Evolutionary conservation across 2,329 filamentous ascomycete species (phyloP).

Genomic region (Xenosphaeropsis pyriputrescens): DNA sequence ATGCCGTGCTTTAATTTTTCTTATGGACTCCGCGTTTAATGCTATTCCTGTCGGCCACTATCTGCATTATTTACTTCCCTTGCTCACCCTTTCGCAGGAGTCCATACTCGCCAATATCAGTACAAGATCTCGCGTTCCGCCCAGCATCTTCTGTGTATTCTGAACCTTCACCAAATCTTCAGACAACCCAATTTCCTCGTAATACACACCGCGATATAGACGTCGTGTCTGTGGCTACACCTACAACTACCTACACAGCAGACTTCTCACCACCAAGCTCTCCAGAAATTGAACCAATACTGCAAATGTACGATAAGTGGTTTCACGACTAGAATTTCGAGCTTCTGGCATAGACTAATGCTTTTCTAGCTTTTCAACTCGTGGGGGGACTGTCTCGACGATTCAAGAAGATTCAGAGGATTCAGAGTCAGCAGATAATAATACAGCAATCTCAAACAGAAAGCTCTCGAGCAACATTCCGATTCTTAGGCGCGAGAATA

Average conservation of each 20-base stretch:
- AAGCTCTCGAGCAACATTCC: conserved; percentile 15
- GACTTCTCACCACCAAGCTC: conserved; percentile 29
- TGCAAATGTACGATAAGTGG: background rate
- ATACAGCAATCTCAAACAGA: conserved; percentile 3
- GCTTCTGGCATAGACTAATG: background rate
- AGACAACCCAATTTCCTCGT: background rate
- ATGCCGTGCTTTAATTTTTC: background rate
- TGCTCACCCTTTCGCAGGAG: conserved; percentile 8
- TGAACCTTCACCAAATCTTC: conserved; percentile 28
- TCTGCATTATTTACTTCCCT: conserved; percentile 5
- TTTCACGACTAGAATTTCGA: background rate
- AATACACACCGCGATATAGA: conserved; percentile 2
- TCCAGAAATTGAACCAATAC: conserved; percentile 9
- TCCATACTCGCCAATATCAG: conserved; percentile 6
- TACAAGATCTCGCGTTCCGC: conserved; percentile 12
- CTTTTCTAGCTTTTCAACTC: too few relatives aligned
- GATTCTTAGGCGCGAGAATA: conserved; percentile 15
- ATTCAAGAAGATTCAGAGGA: conserved; percentile 19
- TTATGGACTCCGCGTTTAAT: background rate
- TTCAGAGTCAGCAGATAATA: conserved; percentile 8
- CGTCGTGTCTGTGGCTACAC: conserved; percentile 15
- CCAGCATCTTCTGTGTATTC: conserved; percentile 49
- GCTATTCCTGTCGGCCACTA: background rate
- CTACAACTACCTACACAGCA: conserved; percentile 6
- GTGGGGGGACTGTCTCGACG: conserved; percentile 19